Conservation (phyloP, 169 alveolate species). For the Plasmodium cynomolgi region DNA sequence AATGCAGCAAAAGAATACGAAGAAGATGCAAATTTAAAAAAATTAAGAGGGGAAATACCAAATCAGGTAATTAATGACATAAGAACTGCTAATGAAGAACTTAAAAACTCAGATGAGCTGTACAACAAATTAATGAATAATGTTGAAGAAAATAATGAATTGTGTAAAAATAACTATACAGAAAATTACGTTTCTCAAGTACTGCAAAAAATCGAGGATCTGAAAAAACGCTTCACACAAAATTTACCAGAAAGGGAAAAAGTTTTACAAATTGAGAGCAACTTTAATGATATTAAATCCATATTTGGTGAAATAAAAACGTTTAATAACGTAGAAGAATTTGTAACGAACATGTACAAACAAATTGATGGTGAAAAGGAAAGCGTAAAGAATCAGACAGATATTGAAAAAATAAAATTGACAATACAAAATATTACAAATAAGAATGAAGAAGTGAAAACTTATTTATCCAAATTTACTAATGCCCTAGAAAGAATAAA, state of each 20-base stretch:
- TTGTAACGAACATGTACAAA: not conserved
- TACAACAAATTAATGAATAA: not conserved
- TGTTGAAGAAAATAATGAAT: not conserved
- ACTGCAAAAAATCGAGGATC: not conserved
- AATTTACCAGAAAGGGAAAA: not conserved
- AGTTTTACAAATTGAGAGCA: not conserved
- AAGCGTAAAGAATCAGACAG: not conserved
- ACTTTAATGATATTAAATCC: not conserved
- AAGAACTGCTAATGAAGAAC: not conserved
- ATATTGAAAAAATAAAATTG: not conserved
- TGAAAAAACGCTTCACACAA: not conserved
- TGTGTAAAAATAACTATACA: not conserved
- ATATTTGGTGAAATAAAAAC: not conserved
- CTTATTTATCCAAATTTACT: not conserved
- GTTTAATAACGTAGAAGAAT: not conserved
- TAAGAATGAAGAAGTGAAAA: not conserved
- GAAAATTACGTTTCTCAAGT: not conserved
- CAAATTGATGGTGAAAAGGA: not conserved
- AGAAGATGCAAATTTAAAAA: not conserved
- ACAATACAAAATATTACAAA: not conserved
- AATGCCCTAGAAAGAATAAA: not conserved
- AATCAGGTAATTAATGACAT: not conserved
- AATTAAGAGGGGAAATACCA: not conserved
- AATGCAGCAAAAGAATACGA: not conserved
- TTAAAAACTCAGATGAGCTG: not conserved